Evolutionary conservation across 345 rosid genomes (phyloP), one percentile per base, ranked within the genome.

Genomic region (Linum lewisii): DNA sequence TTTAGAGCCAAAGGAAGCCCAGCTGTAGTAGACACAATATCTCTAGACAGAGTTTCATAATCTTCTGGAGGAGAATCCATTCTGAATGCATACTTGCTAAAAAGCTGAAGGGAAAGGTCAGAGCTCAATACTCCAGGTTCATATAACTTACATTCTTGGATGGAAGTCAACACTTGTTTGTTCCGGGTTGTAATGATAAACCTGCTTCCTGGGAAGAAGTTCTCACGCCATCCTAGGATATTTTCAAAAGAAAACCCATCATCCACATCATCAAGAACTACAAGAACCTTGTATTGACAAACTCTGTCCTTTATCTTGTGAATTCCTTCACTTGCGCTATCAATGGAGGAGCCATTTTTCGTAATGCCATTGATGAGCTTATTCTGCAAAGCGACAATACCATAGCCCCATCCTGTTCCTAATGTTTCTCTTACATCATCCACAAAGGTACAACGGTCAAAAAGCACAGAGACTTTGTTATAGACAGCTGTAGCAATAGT

Each of bases 1-100:
- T 58, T 10, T 1, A 74, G 45, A 3, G 68, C 65, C 7, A 69
- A 62, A 10, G 78, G 69, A 61, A 61, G 52, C 13, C 59, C 54
- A 9, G 66, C 21, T 5, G 38, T 14, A 6, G n/a, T 6, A 1
- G 6, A 13, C 11, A 68, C 18, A 10, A 69, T 21, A 0, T 38
- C 34, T 4, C 24, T 13, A 6, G 71, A 57, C n/a, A 66, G 42
- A 22, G 7, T 4, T 18, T 0, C 1, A 49, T 32, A 42, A 24
- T 38, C 34, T 0, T 20, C 10, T 10, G 2, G 19, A 18, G 65
- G 66, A 5, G 14, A 20, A n/a, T 11, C 14, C 10, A 0, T 1
- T 19, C 14, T 0, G 19, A 69, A 69, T 7, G 78, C 74, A 38
- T 59, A 54, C 51, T 0, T 0, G 29, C 62, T 5, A n/a, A 72